These are phyloP conservation scores for Rhynchospora tenuis DNA, from an alignment of 176 grass and related monocot genomes.

Conservation along the genomic window DNA sequence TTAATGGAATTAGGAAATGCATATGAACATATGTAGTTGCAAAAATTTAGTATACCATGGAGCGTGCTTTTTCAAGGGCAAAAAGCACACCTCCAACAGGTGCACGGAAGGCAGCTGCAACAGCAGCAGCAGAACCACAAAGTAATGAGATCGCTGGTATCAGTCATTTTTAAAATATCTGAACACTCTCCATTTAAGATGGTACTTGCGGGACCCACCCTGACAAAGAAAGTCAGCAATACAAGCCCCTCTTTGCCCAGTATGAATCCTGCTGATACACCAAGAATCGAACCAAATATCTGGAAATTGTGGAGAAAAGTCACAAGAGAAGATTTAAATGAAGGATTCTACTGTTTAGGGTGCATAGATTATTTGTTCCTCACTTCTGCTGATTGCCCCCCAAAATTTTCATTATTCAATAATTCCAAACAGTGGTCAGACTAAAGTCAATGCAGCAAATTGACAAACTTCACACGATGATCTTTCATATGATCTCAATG, in stretches of 20 bases:
- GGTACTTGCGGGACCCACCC: constrained; percentile 88
- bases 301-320: constrained; percentile 24
- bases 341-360: neutral
- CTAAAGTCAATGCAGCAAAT: neutral
- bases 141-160: constrained; percentile 84
- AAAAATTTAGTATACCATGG: constrained; percentile 60
- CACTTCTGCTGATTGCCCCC: neutral
- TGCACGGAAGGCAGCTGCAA: constrained; percentile 85
- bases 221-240: constrained; percentile 91
- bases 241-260: constrained; percentile 91
- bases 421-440: neutral
- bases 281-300: constrained; percentile 89
- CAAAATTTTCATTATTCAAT: neutral
- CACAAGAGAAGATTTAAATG: neutral
- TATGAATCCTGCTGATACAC: constrained; percentile 95
- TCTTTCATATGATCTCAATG: neutral
- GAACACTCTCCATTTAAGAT: constrained; percentile 82
- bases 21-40: neutral
- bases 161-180: constrained; percentile 91
- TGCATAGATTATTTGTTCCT: neutral
- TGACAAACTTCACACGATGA: neutral
- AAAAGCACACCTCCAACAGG: constrained; percentile 96
- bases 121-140: constrained; percentile 86
- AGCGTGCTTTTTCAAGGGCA: constrained; percentile 91
- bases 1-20: neutral